Conservation (phyloP, 2,329 filamentous ascomycete genomes). For the Peltaster fructicola region DNA sequence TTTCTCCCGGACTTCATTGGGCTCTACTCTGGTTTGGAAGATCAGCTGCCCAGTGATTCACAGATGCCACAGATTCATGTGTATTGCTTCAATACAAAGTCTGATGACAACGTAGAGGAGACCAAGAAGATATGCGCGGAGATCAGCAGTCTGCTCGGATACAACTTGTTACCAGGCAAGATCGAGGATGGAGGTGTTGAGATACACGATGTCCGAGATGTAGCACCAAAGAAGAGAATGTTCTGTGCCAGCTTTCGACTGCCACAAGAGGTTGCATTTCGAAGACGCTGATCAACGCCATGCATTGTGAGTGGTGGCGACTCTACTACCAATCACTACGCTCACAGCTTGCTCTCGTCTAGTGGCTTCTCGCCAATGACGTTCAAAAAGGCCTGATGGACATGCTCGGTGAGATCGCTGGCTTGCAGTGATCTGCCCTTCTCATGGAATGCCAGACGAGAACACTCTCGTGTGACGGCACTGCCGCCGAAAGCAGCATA, state of each 20-base stretch:
- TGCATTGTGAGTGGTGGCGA: no score
- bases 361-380: slow-evolving; percentile 50
- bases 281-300: no score
- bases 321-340: no score
- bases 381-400: slow-evolving; percentile 63
- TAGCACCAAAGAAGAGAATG: slow-evolving; percentile 89
- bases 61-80: slow-evolving; percentile 69
- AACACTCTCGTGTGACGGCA: slow-evolving; percentile 78
- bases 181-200: slow-evolving; percentile 34
- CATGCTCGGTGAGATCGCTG: slow-evolving; percentile 79
- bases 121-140: slow-evolving; percentile 44
- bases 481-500: slow-evolving; percentile 76
- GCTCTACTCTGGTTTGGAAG: slow-evolving; percentile 37
- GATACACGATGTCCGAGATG: slow-evolving; percentile 56
- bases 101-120: slow-evolving; percentile 50
- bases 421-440: slow-evolving; percentile 81
- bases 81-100: slow-evolving; percentile 85
- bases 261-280: slow-evolving; percentile 68
- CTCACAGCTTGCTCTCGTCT: slow-evolving; percentile 12
- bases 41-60: slow-evolving; percentile 11
- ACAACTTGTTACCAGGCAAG: slow-evolving; percentile 38
- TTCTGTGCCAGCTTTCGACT: slow-evolving; percentile 87
- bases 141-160: slow-evolving; percentile 43
- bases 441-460: slow-evolving; percentile 67
- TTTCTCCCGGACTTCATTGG: slow-evolving; percentile 68